A percentile compares a stretch with the other conserved stretches of the same genome.
phyloP scores from a whole-genome alignment of 2,329 filamentous ascomycete genomes.

The Penicillium sp. region DNA sequence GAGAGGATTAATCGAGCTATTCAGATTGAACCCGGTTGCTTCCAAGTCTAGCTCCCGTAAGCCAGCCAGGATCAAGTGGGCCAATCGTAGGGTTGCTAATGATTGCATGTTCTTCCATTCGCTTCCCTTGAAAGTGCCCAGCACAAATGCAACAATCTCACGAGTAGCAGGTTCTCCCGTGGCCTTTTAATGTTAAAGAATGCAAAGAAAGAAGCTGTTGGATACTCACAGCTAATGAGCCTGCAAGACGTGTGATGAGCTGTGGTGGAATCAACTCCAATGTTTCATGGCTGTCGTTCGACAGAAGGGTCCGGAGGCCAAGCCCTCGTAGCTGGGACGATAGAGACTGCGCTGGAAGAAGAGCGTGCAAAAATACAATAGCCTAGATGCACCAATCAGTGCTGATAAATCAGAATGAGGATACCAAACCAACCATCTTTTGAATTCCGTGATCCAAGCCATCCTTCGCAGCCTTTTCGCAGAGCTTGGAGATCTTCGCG shows the following conservation, averaged over 20 bases:
- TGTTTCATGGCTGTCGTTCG: conserved; percentile 21
- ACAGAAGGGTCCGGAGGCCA: conserved; percentile 28
- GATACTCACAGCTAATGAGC: conserved; percentile 43
- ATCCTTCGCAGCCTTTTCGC: conserved; percentile 37
- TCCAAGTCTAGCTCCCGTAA: conserved; percentile 20
- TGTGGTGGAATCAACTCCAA: conserved; percentile 25
- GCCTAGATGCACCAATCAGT: conserved; percentile 26
- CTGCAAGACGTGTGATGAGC: conserved; percentile 31
- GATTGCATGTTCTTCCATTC: background rate
- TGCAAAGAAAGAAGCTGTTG: background rate
- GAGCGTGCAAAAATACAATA: conserved; percentile 31
- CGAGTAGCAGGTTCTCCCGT: conserved; percentile 24
- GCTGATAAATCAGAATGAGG: background rate
- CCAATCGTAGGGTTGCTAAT: conserved; percentile 23
- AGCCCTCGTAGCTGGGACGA: conserved; percentile 29
- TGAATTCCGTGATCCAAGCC: conserved; percentile 32
- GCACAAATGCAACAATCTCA: conserved; percentile 24
- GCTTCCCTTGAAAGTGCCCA: conserved; percentile 22
- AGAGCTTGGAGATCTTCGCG: conserved; percentile 39
- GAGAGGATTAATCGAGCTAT: conserved; percentile 12
- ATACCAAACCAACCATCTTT: conserved; percentile 33
- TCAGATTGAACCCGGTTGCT: conserved; percentile 8
- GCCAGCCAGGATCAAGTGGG: conserved; percentile 25
- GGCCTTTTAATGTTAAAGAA: conserved; percentile 10
- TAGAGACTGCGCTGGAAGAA: conserved; percentile 25